These are phyloP conservation scores for Colletotrichum tanaceti DNA, from an alignment of 2,329 filamentous ascomycete genomes.

Conservation along the genomic window DNA sequence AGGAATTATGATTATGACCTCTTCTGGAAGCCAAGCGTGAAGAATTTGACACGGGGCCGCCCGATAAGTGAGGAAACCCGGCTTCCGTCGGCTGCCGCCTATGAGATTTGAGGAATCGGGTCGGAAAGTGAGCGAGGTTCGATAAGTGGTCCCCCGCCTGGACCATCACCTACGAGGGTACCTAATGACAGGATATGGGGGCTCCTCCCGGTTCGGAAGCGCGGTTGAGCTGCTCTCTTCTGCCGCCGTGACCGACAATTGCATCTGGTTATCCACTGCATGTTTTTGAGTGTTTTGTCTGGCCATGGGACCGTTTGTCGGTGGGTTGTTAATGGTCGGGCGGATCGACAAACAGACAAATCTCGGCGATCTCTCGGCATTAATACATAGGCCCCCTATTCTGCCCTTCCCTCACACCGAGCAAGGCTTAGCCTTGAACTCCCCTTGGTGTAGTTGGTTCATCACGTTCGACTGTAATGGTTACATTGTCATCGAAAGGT, in stretches of 20 bases:
- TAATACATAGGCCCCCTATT: too few relatives aligned
- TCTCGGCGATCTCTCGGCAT: background rate
- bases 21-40: background rate
- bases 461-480: conserved; percentile 41
- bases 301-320: background rate
- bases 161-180: too few relatives aligned
- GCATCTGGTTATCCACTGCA: background rate
- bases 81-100: conserved; percentile 29
- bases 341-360: background rate
- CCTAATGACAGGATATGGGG: conserved; percentile 1
- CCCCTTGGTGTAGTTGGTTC: conserved; percentile 40
- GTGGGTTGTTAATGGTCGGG: background rate
- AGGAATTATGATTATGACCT: too few relatives aligned
- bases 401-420: too few relatives aligned
- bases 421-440: conserved; percentile 22
- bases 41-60: conserved; percentile 11
- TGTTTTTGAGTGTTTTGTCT: background rate
- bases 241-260: too few relatives aligned
- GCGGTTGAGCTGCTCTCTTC: background rate
- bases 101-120: background rate
- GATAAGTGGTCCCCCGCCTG: background rate
- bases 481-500: conserved; percentile 36
- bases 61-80: conserved; percentile 22
- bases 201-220: background rate
- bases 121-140: background rate